A percentile compares a stretch with the other conserved stretches of the same genome.
phyloP scores from a whole-genome alignment of 495 filamentous ascomycete genomes.

The Podospora australis region DNA sequence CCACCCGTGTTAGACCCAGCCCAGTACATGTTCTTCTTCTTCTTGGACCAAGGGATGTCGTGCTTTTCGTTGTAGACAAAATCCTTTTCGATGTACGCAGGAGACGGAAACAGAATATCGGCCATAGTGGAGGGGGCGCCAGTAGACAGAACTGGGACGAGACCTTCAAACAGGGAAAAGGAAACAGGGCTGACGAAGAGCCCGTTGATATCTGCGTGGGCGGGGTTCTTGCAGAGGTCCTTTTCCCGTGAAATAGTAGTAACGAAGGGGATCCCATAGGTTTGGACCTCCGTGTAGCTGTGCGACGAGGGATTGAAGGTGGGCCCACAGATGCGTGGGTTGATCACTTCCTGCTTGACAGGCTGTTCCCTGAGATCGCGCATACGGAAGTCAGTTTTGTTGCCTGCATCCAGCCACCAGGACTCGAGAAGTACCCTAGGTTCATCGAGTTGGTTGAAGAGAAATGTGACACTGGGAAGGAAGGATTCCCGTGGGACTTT shows the following conservation, averaged over 20 bases:
- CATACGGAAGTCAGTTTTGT: constrained; percentile 4
- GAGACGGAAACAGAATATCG: constrained; percentile 34
- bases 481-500: constrained; percentile 51
- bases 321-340: no score
- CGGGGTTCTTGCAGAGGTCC: constrained; percentile 26
- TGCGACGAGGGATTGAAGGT: constrained; percentile 13
- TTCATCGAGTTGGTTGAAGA: constrained; percentile 75
- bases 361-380: no score
- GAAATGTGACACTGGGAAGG: constrained; percentile 67
- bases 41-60: constrained; percentile 38
- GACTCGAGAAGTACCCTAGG: constrained; percentile 58
- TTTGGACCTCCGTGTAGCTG: constrained; percentile 12
- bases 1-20: constrained; percentile 46
- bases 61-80: constrained; percentile 30
- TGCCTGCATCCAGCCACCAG: neutral
- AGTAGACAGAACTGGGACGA: constrained; percentile 34
- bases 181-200: constrained; percentile 22
- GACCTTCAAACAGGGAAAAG: constrained; percentile 19
- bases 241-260: constrained; percentile 7
- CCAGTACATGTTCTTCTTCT: constrained; percentile 42
- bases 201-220: constrained; percentile 23
- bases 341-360: no score
- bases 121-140: constrained; percentile 29
- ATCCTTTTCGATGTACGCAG: constrained; percentile 23
- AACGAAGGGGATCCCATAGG: constrained; percentile 23